A percentile compares a stretch with the other conserved stretches of the same genome.
phyloP scores from a whole-genome alignment of 805 yeast genomes.

The Zygosaccharomyces bisporus region DNA sequence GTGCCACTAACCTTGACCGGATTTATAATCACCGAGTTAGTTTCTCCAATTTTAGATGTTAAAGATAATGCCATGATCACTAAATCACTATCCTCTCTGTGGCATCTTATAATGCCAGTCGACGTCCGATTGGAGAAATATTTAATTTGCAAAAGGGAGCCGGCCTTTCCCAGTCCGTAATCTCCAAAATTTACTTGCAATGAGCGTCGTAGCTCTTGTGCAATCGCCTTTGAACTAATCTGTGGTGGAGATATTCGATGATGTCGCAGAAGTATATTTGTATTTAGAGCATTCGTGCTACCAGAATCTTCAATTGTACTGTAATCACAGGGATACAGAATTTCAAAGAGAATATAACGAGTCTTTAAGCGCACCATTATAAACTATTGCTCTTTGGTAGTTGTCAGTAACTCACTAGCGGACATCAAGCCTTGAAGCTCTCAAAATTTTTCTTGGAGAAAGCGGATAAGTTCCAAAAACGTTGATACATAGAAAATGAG shows the following conservation, averaged over 20 bases:
- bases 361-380: conserved; percentile 85
- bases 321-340: conserved; percentile 56
- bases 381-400: too few species aligned
- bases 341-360: conserved; percentile 77
- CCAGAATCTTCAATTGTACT: conserved; percentile 4
- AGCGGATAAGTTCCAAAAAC: too few species aligned
- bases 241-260: conserved; percentile 50
- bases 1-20: conserved; percentile 80
- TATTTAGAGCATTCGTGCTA: conserved; percentile 7
- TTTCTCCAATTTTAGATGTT: conserved; percentile 48
- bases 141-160: conserved; percentile 59
- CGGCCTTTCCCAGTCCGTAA: conserved; percentile 62
- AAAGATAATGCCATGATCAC: conserved; percentile 66
- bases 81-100: conserved; percentile 56
- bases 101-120: conserved; percentile 78
- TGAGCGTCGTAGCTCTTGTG: conserved; percentile 51
- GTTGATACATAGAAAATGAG: too few species aligned
- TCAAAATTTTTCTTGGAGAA: too few species aligned
- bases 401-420: too few species aligned
- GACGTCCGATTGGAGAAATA: conserved; percentile 80
- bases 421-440: too few species aligned
- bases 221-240: conserved; percentile 48
- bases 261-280: conserved; percentile 38
- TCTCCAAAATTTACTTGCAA: conserved; percentile 74
- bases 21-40: conserved; percentile 48